phyloP scores from a whole-genome alignment of 1,139 yeast species.

The Zygosaccharomyces pseudobailii region DNA sequence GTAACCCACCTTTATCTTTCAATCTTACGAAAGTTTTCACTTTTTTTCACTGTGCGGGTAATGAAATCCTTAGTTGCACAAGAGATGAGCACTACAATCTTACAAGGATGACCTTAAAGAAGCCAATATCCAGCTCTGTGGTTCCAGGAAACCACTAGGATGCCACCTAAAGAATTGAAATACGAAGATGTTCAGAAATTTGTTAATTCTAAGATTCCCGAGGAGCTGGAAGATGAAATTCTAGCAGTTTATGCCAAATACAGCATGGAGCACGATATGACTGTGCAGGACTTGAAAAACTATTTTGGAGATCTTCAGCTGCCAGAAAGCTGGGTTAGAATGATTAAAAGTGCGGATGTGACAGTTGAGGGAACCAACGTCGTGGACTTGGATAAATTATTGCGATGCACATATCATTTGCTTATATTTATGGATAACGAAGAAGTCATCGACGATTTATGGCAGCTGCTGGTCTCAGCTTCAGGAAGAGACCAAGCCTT shows the following conservation, averaged over 20 bases:
- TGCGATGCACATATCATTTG: conserved; percentile 39
- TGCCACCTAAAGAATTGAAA: conserved; percentile 13
- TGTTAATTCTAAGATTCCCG: conserved; percentile 34
- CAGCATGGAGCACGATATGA: conserved; percentile 38
- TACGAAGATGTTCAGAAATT: conserved; percentile 31
- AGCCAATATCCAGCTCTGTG: neutral
- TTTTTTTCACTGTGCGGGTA: conserved; percentile 3
- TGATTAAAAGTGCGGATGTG: conserved; percentile 23
- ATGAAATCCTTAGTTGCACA: neutral
- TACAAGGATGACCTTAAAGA: neutral
- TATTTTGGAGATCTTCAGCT: conserved; percentile 33
- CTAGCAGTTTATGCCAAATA: conserved; percentile 38
- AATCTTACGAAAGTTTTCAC: neutral
- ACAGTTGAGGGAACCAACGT: conserved; percentile 37
- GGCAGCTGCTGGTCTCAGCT: conserved; percentile 37
- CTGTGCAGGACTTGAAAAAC: conserved; percentile 26
- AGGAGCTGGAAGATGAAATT: conserved; percentile 40
- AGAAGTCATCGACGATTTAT: conserved; percentile 35
- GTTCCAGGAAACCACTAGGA: neutral
- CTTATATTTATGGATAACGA: conserved; percentile 38
- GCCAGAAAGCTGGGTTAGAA: conserved; percentile 27
- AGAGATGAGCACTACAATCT: neutral
- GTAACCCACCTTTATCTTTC: neutral
- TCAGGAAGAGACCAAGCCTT: conserved; percentile 24
- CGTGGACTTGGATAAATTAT: conserved; percentile 44